Conservation (phyloP, 495 filamentous ascomycete species). For the Parmelia sp. region DNA sequence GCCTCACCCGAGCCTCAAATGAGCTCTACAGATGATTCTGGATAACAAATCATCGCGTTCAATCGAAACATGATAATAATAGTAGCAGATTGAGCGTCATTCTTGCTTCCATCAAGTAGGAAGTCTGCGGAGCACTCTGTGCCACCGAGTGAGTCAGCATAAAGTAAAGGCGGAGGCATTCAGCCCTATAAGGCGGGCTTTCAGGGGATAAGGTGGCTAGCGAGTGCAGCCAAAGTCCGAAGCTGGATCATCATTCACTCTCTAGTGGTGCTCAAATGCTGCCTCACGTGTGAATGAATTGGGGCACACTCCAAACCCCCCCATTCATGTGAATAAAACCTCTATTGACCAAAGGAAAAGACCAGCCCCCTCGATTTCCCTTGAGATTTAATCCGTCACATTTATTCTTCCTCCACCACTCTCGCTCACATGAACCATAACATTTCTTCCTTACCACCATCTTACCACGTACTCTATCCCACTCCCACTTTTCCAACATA, state of each 20-base stretch:
- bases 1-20: not conserved
- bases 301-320: conserved; percentile 15
- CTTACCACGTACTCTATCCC: conserved; percentile 17
- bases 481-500: not conserved
- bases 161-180: not conserved
- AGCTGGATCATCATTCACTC: conserved; percentile 6
- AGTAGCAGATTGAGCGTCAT: no score
- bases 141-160: no score
- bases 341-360: not conserved
- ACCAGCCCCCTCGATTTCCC: conserved; percentile 20
- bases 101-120: not conserved
- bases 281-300: conserved; percentile 15
- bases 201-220: conserved; percentile 7
- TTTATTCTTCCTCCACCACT: conserved; percentile 7
- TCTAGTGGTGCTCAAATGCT: conserved; percentile 1
- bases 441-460: conserved; percentile 6
- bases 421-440: conserved; percentile 11
- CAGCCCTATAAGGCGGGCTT: not conserved
- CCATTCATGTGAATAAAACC: conserved; percentile 7
- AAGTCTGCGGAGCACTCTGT: not conserved
- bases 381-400: conserved; percentile 2
- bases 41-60: not conserved
- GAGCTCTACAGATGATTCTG: not conserved
- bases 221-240: conserved; percentile 18
- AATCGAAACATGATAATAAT: no score